These are phyloP conservation scores for Penicillium sp. DNA, from an alignment of 2,329 filamentous ascomycete species.

Conservation along the genomic window DNA sequence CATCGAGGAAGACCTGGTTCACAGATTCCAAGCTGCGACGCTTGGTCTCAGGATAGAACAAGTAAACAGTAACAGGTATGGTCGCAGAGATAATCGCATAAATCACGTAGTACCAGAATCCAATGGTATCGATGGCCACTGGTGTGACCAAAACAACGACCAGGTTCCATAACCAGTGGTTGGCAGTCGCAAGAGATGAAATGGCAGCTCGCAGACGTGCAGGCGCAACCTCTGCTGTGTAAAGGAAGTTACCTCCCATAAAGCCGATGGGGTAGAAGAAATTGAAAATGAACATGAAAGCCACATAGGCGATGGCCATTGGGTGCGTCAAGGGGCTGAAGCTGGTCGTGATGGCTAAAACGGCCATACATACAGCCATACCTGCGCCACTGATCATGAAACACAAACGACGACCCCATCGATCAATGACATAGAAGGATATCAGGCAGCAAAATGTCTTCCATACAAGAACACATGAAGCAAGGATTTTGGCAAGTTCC, in stretches of 20 bases:
- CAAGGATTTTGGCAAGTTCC: conserved; percentile 36
- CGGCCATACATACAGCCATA: conserved; percentile 58
- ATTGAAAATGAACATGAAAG: not conserved
- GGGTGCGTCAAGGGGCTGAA: not conserved
- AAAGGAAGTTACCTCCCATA: not conserved
- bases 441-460: conserved; percentile 57
- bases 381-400: conserved; percentile 57
- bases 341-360: conserved; percentile 39
- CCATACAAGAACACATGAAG: conserved; percentile 56
- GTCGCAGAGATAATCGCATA: not conserved
- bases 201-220: not conserved
- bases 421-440: conserved; percentile 54
- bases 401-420: conserved; percentile 52
- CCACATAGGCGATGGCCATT: not conserved
- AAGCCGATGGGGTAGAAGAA: not conserved
- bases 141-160: not conserved
- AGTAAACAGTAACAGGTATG: not conserved
- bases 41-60: not conserved
- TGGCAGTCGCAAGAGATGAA: not conserved
- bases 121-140: not conserved
- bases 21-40: not conserved
- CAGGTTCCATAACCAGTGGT: not conserved
- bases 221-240: not conserved
- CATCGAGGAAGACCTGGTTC: not conserved
- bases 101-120: not conserved